phyloP scores from a whole-genome alignment of 2,329 filamentous ascomycete species.

The Aspergillus arachidicola region DNA sequence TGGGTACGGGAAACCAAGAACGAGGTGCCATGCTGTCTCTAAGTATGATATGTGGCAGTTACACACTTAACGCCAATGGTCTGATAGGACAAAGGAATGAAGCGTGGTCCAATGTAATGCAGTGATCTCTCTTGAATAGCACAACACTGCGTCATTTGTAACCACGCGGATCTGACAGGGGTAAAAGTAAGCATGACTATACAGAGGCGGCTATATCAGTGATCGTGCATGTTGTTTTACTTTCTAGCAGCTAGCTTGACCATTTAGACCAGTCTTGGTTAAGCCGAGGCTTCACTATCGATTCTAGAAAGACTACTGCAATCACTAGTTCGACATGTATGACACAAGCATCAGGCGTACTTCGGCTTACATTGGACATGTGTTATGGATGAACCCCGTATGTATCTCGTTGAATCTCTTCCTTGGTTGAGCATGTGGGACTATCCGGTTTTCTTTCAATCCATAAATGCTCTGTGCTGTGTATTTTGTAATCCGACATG shows the following conservation, averaged over 20 bases:
- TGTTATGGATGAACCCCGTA: background rate
- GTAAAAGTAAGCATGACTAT: background rate
- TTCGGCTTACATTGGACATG: background rate
- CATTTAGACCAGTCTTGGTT: background rate
- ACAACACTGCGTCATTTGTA: background rate
- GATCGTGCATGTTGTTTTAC: background rate
- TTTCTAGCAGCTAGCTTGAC: background rate
- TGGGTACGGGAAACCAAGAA: background rate
- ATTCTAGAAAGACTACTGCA: background rate
- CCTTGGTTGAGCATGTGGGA: background rate
- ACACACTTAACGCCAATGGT: background rate
- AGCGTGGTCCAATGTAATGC: background rate
- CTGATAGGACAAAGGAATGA: background rate
- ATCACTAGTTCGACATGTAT: background rate
- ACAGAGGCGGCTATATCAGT: background rate
- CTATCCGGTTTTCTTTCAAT: background rate
- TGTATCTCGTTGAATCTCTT: background rate
- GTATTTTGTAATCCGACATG: no score
- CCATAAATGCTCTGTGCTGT: no score
- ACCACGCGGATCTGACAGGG: background rate
- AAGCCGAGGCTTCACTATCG: background rate
- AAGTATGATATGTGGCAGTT: background rate
- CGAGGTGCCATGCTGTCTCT: background rate
- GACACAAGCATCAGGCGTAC: background rate
- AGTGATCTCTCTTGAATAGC: background rate